Evolutionary conservation across 139 green algal genomes (phyloP).

Genomic region (Microglena sp.): DNA sequence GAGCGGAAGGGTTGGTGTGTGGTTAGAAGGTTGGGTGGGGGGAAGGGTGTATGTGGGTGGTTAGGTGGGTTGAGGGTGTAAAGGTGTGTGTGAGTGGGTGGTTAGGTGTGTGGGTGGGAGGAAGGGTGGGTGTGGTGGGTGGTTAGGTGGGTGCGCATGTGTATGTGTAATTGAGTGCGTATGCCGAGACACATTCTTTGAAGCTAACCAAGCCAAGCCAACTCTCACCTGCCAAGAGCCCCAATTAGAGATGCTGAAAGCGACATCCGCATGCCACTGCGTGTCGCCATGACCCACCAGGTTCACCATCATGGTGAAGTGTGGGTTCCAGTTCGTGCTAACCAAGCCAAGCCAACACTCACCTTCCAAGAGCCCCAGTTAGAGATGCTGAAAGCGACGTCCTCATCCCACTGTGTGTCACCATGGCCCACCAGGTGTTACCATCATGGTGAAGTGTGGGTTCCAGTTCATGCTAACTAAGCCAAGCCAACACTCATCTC

Average conservation of each 20-base stretch:
- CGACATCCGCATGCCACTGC: conserved; percentile 49
- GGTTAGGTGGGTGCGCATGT: not conserved
- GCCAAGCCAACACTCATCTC: conserved; percentile 52
- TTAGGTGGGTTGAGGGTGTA: not conserved
- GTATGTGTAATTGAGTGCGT: not conserved
- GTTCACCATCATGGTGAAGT: conserved; percentile 65
- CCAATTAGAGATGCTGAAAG: conserved; percentile 41
- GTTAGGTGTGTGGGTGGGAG: not conserved
- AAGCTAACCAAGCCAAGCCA: no score
- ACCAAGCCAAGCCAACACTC: no score
- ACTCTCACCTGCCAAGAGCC: conserved; percentile 63
- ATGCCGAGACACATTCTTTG: no score
- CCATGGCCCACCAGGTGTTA: no score
- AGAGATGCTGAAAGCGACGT: no score
- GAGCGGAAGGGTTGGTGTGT: not conserved
- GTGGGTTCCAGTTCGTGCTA: conserved; percentile 42
- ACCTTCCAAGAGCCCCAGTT: no score
- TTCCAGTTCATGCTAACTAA: no score
- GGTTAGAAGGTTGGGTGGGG: not conserved
- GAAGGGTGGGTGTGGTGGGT: not conserved
- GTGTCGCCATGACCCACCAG: conserved; percentile 38
- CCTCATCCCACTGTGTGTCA: no score
- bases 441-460: no score
- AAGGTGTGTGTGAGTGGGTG: not conserved
- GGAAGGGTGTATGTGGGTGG: not conserved